phyloP scores from a whole-genome alignment of 73 alveolate species.

The Tetrahymena elliotti region DNA sequence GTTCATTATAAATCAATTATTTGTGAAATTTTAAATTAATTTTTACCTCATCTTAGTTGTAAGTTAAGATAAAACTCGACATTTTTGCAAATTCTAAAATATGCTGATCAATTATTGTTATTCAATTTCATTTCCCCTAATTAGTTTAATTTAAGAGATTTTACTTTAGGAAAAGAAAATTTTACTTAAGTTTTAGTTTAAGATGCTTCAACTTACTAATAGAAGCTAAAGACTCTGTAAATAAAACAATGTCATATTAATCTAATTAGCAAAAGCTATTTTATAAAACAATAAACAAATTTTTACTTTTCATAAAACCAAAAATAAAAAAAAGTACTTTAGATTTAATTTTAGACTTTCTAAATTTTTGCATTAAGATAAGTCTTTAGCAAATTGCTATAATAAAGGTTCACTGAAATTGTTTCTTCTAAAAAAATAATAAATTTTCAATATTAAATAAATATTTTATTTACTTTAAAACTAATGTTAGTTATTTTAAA shows the following conservation, averaged over 20 bases:
- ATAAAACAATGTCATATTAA: neutral
- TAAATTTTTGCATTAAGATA: neutral
- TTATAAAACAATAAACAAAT: neutral
- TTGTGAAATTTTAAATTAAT: neutral
- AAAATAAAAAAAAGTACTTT: neutral
- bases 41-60: neutral
- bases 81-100: no score
- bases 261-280: neutral
- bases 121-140: neutral
- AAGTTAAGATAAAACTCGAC: neutral
- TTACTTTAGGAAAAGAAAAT: neutral
- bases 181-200: neutral
- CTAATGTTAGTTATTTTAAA: neutral
- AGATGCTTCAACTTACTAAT: neutral
- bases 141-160: neutral
- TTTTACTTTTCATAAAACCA: neutral
- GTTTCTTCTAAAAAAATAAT: neutral
- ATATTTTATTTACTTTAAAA: neutral
- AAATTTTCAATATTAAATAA: neutral
- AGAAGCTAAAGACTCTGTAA: neutral
- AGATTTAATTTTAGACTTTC: neutral
- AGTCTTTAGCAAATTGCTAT: neutral
- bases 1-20: neutral
- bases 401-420: neutral
- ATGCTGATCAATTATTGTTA: no score